These are phyloP conservation scores for Talaromyces proteolyticus DNA, from an alignment of 495 filamentous ascomycete genomes.

Conservation along the genomic window DNA sequence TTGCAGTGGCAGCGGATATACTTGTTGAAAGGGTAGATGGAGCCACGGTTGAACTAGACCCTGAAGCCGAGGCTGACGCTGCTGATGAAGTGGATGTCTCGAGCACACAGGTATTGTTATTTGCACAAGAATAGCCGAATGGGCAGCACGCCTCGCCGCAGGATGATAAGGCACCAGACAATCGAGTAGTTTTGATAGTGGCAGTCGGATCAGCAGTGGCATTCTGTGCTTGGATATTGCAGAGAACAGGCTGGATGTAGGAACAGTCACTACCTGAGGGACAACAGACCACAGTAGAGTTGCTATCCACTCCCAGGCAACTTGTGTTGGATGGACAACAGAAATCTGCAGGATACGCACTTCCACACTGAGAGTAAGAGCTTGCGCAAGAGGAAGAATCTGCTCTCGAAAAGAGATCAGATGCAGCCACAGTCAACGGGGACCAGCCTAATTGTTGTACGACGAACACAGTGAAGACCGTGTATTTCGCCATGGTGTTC, in stretches of 20 bases:
- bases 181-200: conserved; percentile 62
- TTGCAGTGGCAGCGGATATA: conserved; percentile 4
- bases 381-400: conserved; percentile 35
- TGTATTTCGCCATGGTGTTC: conserved; percentile 1
- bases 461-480: conserved; percentile 1
- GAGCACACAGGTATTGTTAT: conserved; percentile 31
- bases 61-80: conserved; percentile 21
- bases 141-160: conserved; percentile 68
- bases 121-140: conserved; percentile 67
- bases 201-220: conserved; percentile 52
- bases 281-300: conserved; percentile 73
- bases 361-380: conserved; percentile 44
- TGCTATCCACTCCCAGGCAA: conserved; percentile 61
- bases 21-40: conserved; percentile 15
- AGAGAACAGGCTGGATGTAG: conserved; percentile 63
- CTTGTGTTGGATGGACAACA: conserved; percentile 62
- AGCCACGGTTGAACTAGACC: conserved; percentile 20
- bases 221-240: conserved; percentile 64
- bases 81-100: conserved; percentile 30
- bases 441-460: conserved; percentile 4
- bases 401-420: neutral
- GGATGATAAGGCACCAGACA: conserved; percentile 44
- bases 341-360: conserved; percentile 59
- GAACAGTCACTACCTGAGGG: conserved; percentile 55
- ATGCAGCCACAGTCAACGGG: conserved; percentile 3